Percentiles rank a stretch among this genome's conserved stretches.
These are phyloP conservation scores for Sonneratia alba DNA, from an alignment of 345 rosid genomes.

Conservation along the genomic window DNA sequence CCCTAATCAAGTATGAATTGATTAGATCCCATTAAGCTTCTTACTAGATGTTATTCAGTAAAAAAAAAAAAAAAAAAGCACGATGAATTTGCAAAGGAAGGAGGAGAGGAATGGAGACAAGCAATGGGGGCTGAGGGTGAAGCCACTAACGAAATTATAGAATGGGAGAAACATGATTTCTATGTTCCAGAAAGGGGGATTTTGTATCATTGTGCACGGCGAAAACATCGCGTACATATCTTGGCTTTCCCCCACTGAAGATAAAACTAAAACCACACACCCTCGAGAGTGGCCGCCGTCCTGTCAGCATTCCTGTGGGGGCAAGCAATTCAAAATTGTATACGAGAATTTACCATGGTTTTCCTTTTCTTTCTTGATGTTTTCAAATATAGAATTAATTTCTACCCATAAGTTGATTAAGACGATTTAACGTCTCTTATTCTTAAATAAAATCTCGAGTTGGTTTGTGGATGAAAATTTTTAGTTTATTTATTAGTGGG, in stretches of 20 bases:
- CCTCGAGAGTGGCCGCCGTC: background rate
- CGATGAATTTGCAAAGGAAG: slow-evolving; percentile 14
- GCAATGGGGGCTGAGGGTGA: slow-evolving; percentile 40
- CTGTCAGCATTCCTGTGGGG: background rate
- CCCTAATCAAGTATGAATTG: too few species aligned
- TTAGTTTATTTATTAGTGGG: too few species aligned
- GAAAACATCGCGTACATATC: background rate
- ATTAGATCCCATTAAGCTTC: background rate
- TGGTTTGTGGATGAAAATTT: too few species aligned
- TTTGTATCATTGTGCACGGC: slow-evolving; percentile 19
- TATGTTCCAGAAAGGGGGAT: slow-evolving; percentile 7
- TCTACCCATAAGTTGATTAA: too few species aligned
- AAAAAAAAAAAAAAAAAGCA: too few species aligned
- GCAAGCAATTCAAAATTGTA: background rate
- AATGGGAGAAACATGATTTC: slow-evolving; percentile 4
- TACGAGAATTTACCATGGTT: background rate
- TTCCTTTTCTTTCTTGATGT: too few species aligned
- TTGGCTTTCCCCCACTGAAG: background rate
- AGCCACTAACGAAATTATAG: slow-evolving; percentile 21
- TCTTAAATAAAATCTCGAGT: too few species aligned
- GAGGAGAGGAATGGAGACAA: background rate
- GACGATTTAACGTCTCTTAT: too few species aligned
- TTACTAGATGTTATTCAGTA: background rate
- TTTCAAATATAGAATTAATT: too few species aligned
- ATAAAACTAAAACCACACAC: background rate